Conservation (phyloP, 179 eudicot species). For the Beta corolliflora region DNA sequence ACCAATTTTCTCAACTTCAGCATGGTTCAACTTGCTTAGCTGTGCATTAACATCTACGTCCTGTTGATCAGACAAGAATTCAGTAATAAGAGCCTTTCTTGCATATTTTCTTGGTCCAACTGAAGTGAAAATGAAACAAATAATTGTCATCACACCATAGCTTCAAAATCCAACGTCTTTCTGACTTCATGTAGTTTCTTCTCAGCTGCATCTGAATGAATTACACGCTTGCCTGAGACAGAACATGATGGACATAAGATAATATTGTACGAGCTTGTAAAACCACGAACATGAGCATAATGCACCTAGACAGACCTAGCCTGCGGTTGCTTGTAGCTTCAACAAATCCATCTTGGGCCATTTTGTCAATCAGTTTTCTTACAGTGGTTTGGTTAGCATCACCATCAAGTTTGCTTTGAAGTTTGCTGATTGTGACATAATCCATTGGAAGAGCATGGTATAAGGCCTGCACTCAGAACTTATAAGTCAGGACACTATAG, state of each 20-base stretch:
- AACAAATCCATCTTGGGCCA: slow-evolving; percentile 78
- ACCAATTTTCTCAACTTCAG: slow-evolving; percentile 49
- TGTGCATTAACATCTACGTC: slow-evolving; percentile 50
- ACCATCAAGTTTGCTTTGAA: slow-evolving; percentile 77
- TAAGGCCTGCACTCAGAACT: slow-evolving; percentile 66
- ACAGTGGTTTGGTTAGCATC: slow-evolving; percentile 61
- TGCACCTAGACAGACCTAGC: slow-evolving; percentile 55
- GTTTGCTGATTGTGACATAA: slow-evolving; percentile 66
- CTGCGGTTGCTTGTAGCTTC: slow-evolving; percentile 70
- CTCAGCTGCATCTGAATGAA: slow-evolving; percentile 73
- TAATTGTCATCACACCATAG: slow-evolving; percentile 45
- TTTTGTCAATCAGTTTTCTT: slow-evolving; percentile 76
- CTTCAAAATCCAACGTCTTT: slow-evolving; percentile 51
- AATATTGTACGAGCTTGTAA: not conserved
- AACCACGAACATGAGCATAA: not conserved
- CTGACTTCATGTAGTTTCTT: slow-evolving; percentile 76
- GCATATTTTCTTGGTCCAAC: not conserved
- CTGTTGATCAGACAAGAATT: slow-evolving; percentile 38
- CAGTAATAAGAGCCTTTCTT: no score
- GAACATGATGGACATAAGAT: not conserved
- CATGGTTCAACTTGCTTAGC: slow-evolving; percentile 38
- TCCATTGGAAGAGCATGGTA: slow-evolving; percentile 89
- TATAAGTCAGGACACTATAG: slow-evolving; percentile 8
- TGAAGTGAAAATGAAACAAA: not conserved
- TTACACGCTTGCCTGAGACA: slow-evolving; percentile 82